Percentiles rank a stretch among this genome's conserved stretches.
These are phyloP conservation scores for Kwoniella europaea DNA, from an alignment of 768 basidiomycete species.

Conservation along the genomic window DNA sequence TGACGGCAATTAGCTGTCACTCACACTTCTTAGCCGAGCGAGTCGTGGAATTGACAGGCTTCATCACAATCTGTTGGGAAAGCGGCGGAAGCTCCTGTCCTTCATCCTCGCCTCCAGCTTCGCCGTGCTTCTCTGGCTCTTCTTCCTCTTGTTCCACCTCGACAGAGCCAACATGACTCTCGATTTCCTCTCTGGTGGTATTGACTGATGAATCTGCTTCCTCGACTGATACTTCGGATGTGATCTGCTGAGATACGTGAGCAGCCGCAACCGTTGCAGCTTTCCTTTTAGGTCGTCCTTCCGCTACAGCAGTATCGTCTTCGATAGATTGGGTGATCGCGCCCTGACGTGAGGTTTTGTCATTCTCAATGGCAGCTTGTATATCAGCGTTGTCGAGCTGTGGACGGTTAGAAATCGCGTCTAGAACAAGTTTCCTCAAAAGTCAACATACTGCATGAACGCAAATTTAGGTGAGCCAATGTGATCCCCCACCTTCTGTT, in stretches of 20 bases:
- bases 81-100: background rate
- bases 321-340: no score
- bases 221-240: background rate
- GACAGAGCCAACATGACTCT: background rate
- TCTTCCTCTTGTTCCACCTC: background rate
- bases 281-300: background rate
- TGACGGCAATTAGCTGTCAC: background rate
- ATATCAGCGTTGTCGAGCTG: no score
- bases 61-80: constrained; percentile 11
- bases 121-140: background rate
- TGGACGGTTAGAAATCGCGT: background rate
- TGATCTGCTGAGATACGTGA: no score
- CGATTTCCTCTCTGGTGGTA: background rate
- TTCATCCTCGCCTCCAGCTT: background rate
- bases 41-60: background rate
- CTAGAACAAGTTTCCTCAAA: background rate
- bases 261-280: background rate
- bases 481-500: no score
- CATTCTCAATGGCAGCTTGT: no score
- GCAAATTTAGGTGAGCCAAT: no score
- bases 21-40: constrained; percentile 16
- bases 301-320: background rate
- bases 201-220: background rate
- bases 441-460: no score
- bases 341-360: no score